Percentiles rank a stretch among this genome's conserved stretches.
These are phyloP conservation scores for Podila epicladia DNA, from an alignment of 192 early-diverging fungal genomes.

Conservation along the genomic window DNA sequence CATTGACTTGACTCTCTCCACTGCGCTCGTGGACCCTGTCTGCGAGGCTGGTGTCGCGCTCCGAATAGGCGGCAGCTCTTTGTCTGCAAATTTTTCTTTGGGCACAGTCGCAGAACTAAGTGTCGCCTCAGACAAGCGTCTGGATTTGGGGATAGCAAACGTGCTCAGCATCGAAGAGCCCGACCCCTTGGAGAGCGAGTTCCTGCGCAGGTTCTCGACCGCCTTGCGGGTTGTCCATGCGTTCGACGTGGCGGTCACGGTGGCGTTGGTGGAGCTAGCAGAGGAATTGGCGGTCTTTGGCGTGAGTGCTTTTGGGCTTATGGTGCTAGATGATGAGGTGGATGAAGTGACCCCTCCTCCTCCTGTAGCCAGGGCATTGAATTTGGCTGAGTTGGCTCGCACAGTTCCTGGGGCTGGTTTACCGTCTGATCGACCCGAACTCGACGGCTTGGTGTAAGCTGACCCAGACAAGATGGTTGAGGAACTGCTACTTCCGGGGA, in stretches of 20 bases:
- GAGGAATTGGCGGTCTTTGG: conserved; percentile 6
- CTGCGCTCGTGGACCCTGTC: not conserved
- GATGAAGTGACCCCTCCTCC: not conserved
- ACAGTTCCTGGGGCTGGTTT: conserved; percentile 24
- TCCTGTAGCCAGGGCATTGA: conserved; percentile 14
- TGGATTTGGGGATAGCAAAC: conserved; percentile 5
- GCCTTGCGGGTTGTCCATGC: conserved; percentile 41
- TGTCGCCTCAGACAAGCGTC: not conserved
- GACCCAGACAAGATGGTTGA: not conserved
- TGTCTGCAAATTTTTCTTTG: conserved; percentile 1
- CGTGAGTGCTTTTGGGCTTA: not conserved
- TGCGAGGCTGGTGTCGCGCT: not conserved
- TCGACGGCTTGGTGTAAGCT: not conserved
- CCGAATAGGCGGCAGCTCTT: conserved; percentile 35
- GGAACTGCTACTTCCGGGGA: not conserved
- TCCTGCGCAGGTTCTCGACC: not conserved
- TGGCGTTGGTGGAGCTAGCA: not conserved
- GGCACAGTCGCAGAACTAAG: not conserved
- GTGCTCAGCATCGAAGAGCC: not conserved
- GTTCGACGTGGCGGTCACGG: conserved; percentile 10
- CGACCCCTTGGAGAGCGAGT: conserved; percentile 16
- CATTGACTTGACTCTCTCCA: not conserved
- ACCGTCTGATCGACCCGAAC: not conserved
- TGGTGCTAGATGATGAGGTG: not conserved
- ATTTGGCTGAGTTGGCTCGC: conserved; percentile 26